phyloP scores from a whole-genome alignment of 192 early-diverging fungal species.

The Pilaira anomala region DNA sequence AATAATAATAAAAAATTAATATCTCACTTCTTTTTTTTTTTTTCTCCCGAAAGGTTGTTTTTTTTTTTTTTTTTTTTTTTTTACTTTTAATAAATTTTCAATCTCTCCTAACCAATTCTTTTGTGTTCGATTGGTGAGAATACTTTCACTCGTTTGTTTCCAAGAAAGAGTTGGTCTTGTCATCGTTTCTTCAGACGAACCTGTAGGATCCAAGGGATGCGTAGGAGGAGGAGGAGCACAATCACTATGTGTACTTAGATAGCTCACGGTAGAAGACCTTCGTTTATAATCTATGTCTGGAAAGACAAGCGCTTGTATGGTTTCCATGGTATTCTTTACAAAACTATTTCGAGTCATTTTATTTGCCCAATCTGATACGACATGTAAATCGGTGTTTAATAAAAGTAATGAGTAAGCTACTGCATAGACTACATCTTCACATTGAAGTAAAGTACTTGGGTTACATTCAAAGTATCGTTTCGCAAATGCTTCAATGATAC shows the following conservation, averaged over 20 bases:
- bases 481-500: slow-evolving; percentile 80
- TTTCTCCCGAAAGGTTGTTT: not conserved
- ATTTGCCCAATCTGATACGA: slow-evolving; percentile 60
- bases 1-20: not conserved
- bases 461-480: slow-evolving; percentile 82
- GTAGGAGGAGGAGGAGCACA: not conserved
- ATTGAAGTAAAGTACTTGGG: slow-evolving; percentile 23
- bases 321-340: slow-evolving; percentile 65
- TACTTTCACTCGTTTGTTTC: not conserved
- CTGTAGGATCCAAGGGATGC: not conserved
- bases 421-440: slow-evolving; percentile 75
- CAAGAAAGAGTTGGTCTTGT: slow-evolving; percentile 2
- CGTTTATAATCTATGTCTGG: not conserved
- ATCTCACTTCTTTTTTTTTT: too few relatives aligned
- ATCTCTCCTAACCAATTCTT: slow-evolving; percentile 8
- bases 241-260: not conserved
- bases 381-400: slow-evolving; percentile 90
- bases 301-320: not conserved
- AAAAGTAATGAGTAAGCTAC: slow-evolving; percentile 81
- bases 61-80: not conserved
- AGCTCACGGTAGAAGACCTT: not conserved
- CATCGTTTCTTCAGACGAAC: not conserved
- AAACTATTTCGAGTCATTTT: slow-evolving; percentile 73
- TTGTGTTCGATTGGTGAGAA: not conserved
- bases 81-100: slow-evolving; percentile 10